Evolutionary conservation across 805 yeast genomes (phyloP), one percentile per base, ranked within the genome.

Genomic region (Jamesozyma hellenica): DNA sequence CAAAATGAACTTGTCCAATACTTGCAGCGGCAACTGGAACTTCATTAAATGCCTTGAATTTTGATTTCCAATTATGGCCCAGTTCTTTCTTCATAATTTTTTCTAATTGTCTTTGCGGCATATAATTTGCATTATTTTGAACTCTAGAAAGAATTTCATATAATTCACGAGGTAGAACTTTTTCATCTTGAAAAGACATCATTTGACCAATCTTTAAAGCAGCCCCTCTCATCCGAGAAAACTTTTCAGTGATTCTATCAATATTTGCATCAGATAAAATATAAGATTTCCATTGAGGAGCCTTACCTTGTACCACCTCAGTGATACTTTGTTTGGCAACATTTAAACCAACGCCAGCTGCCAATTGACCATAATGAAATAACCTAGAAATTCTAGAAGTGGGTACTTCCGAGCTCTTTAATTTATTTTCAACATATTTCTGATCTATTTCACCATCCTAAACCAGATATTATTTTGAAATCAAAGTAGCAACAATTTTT

Each of bases 171-270:
- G 98, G 97, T 32, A 90, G 64, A 27, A 90, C 76, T 25, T 83
- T 71, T 44, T 81, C 77, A 58, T 90, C 97, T 62, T 92, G 98
- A 60, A 92, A 90, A 2, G 96, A 85, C 61, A 92, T 66, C 82
- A 92, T 76, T 63, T 92, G 98, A n/a, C 98, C 98, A 41, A 92
- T 74, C 56, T 92, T 92, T 55, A 92, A 68, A 3, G 98, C 98
- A 2, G 97, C 98, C n/a, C 98, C 98, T 55, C 98, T 74, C 98
- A 92, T 92, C 55, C 84, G 78, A 38, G 92, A 76, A 51, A 92
- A 77, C 58, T 86, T 87, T 51, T 76, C 77, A 11, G 95, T 94
- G 67, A 92, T 75, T 39, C 94, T 63, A 52, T 90, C 95, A 32
- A 92, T 78, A 59, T 90, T 92, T 14, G 74, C 72, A 6, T 94